phyloP scores from a whole-genome alignment of 306 rosid species.

The Gastrolobium villosum region DNA sequence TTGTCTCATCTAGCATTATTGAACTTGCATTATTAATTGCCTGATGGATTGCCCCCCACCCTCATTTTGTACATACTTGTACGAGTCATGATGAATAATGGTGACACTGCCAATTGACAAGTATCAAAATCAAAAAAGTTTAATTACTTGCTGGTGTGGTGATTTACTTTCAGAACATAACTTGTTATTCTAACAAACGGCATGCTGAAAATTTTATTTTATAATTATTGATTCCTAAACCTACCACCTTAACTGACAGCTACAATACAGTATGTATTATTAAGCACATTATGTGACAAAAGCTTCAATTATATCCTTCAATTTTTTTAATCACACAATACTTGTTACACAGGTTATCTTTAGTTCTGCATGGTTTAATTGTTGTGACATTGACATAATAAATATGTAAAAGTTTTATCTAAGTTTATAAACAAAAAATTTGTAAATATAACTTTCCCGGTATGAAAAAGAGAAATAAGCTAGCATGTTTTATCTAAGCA shows the following conservation, averaged over 20 bases:
- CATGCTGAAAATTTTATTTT: not conserved
- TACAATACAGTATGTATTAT: not conserved
- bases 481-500: constrained; percentile 8
- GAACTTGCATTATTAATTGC: not conserved
- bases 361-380: not conserved
- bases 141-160: not conserved
- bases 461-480: not conserved
- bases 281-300: not conserved
- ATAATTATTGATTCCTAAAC: constrained; percentile 1
- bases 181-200: not conserved
- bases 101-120: not conserved
- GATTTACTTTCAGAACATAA: not conserved
- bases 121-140: not conserved
- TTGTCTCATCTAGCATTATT: not conserved
- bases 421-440: too few relatives aligned
- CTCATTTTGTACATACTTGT: not conserved
- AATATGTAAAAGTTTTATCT: not conserved
- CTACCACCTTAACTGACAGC: not conserved
- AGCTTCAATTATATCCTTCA: not conserved
- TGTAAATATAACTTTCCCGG: too few relatives aligned
- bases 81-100: not conserved
- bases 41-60: not conserved
- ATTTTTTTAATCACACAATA: not conserved
- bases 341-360: not conserved
- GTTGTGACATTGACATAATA: not conserved